phyloP scores from a whole-genome alignment of 768 basidiomycete genomes.

The Lyophyllum atratum region DNA sequence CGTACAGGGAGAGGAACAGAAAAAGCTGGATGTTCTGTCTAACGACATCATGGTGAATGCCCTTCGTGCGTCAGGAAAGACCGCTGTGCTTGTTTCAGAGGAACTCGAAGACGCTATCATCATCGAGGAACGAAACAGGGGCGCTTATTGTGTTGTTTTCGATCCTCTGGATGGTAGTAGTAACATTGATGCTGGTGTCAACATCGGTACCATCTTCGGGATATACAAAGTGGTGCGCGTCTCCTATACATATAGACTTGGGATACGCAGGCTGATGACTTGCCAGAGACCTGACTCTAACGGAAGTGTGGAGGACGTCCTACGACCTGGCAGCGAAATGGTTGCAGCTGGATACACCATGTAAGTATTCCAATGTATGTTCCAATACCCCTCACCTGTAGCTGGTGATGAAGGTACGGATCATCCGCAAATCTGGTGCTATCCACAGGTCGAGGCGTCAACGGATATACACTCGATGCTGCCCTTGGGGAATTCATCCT shows the following conservation, averaged over 20 bases:
- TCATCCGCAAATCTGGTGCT: constrained; percentile 97
- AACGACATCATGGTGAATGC: constrained; percentile 99
- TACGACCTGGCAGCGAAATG: constrained; percentile 94
- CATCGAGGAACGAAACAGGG: constrained; percentile 77
- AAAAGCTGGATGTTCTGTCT: constrained; percentile 96
- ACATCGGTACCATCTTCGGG: constrained; percentile 97
- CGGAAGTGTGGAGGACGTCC: constrained; percentile 84
- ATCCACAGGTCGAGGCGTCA: constrained; percentile 92
- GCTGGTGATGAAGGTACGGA: constrained; percentile 54
- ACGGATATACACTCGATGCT: constrained; percentile 97
- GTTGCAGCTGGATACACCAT: constrained; percentile 98
- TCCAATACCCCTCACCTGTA: background rate
- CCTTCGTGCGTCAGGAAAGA: constrained; percentile 94
- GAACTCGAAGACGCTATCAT: constrained; percentile 92
- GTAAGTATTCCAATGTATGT: constrained; percentile 45
- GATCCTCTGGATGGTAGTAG: constrained; percentile 96
- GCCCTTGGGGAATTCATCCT: constrained; percentile 97
- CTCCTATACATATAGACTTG: background rate
- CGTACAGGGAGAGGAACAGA: constrained; percentile 98
- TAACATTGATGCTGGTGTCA: constrained; percentile 98
- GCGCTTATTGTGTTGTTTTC: constrained; percentile 97
- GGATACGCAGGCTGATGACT: background rate
- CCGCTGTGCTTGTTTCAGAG: constrained; percentile 95
- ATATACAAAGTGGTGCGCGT: constrained; percentile 85
- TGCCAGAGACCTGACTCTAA: constrained; percentile 69